Conservation (phyloP, 2,329 filamentous ascomycete genomes). For the Macrophomina pseudophaseolina region DNA sequence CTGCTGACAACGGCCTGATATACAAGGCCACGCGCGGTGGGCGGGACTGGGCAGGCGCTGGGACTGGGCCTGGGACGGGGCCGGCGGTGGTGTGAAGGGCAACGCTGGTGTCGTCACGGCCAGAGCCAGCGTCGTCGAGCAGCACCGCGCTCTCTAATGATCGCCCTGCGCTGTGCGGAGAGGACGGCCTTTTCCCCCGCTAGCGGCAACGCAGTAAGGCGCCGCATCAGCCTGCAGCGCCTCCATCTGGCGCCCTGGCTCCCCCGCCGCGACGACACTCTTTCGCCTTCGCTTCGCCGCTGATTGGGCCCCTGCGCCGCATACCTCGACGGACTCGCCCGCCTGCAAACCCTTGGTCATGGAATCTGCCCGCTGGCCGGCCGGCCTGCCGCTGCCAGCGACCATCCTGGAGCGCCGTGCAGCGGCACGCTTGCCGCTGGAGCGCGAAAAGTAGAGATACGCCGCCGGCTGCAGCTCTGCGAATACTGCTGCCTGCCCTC, state of each 20-base stretch:
- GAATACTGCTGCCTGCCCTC: not conserved
- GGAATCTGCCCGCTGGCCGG: slow-evolving; percentile 11
- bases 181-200: slow-evolving; percentile 18
- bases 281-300: not conserved
- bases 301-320: slow-evolving; percentile 15
- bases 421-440: slow-evolving; percentile 17
- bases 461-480: not conserved
- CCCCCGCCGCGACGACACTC: not conserved
- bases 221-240: slow-evolving; percentile 21
- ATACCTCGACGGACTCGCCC: slow-evolving; percentile 1
- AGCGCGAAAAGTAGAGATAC: slow-evolving; percentile 7
- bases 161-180: slow-evolving; percentile 20
- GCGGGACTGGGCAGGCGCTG: not conserved
- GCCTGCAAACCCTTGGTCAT: slow-evolving; percentile 11
- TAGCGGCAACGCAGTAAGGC: slow-evolving; percentile 22
- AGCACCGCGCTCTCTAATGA: slow-evolving; percentile 13
- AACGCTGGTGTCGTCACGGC: slow-evolving; percentile 14
- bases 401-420: slow-evolving; percentile 15
- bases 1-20: not conserved
- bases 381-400: slow-evolving; percentile 5
- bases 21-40: not conserved
- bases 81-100: slow-evolving; percentile 10
- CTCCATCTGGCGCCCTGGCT: slow-evolving; percentile 18
- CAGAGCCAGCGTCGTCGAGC: not conserved
- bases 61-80: not conserved